Percentiles rank a stretch among this genome's conserved stretches.
phyloP scores from a whole-genome alignment of 2,329 filamentous ascomycete species.

The Aspergillus brasiliensis region DNA sequence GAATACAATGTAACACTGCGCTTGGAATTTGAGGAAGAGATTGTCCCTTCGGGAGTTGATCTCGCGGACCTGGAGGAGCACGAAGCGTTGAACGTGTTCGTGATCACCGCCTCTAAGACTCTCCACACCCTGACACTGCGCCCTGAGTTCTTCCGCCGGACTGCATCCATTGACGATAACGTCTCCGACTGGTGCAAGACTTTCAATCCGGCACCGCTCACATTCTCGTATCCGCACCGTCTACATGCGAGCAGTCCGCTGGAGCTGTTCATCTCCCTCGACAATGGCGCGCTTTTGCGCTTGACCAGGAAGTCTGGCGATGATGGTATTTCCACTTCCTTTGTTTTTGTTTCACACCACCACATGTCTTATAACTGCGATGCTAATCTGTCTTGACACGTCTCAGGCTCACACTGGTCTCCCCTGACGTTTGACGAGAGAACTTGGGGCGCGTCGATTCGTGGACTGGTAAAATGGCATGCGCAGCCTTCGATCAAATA shows the following conservation, averaged over 20 bases:
- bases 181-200: conserved; percentile 76
- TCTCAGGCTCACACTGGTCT: conserved; percentile 45
- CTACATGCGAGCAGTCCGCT: conserved; percentile 73
- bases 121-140: conserved; percentile 83
- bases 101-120: conserved; percentile 75
- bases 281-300: conserved; percentile 58
- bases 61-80: conserved; percentile 78
- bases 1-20: conserved; percentile 77
- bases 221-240: conserved; percentile 77
- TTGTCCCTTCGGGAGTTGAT: conserved; percentile 76
- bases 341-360: not conserved
- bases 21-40: conserved; percentile 72
- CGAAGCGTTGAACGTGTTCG: conserved; percentile 76
- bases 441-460: conserved; percentile 52
- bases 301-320: conserved; percentile 64
- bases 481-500: conserved; percentile 46
- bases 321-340: conserved; percentile 44
- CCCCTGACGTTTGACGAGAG: conserved; percentile 52
- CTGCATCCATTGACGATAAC: conserved; percentile 69
- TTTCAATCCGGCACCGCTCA: conserved; percentile 71
- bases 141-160: conserved; percentile 77
- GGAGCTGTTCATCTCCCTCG: conserved; percentile 72
- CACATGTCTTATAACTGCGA: not conserved
- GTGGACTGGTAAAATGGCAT: conserved; percentile 49
- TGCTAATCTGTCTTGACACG: conserved; percentile 13